phyloP scores from a whole-genome alignment of 176 grass and related monocot genomes.

The Triticum monococcum region DNA sequence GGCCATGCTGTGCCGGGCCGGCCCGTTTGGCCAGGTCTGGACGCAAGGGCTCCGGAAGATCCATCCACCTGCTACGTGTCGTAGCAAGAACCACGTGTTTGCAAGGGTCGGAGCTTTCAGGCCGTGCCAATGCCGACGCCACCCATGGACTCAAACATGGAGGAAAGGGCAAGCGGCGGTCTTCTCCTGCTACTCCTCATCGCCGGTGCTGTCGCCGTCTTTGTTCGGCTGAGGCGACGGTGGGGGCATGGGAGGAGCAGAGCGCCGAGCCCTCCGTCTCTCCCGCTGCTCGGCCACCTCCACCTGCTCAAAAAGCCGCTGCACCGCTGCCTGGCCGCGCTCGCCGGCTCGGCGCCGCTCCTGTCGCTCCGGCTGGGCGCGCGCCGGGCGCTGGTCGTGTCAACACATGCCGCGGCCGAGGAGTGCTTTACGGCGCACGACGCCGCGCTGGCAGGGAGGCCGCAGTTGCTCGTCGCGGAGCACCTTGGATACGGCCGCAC shows the following conservation, averaged over 20 bases:
- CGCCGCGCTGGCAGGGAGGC: conserved; percentile 48
- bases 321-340: conserved; percentile 42
- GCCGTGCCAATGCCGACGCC: not conserved
- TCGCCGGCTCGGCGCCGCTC: conserved; percentile 33
- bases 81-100: not conserved
- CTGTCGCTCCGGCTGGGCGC: conserved; percentile 56
- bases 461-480: conserved; percentile 35
- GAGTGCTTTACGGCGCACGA: conserved; percentile 67
- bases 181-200: not conserved
- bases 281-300: conserved; percentile 67
- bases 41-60: not conserved
- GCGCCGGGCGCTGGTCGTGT: conserved; percentile 58
- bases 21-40: no score
- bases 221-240: not conserved
- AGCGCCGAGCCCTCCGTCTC: conserved; percentile 35
- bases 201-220: not conserved
- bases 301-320: conserved; percentile 59
- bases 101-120: not conserved
- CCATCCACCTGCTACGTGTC: not conserved
- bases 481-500: conserved; percentile 43
- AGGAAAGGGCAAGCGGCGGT: not conserved
- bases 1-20: no score
- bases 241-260: not conserved
- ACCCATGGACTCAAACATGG: conserved; percentile 1
- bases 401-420: conserved; percentile 40